phyloP scores from a whole-genome alignment of 257 asterid species.

The Nicotiana otophora region DNA sequence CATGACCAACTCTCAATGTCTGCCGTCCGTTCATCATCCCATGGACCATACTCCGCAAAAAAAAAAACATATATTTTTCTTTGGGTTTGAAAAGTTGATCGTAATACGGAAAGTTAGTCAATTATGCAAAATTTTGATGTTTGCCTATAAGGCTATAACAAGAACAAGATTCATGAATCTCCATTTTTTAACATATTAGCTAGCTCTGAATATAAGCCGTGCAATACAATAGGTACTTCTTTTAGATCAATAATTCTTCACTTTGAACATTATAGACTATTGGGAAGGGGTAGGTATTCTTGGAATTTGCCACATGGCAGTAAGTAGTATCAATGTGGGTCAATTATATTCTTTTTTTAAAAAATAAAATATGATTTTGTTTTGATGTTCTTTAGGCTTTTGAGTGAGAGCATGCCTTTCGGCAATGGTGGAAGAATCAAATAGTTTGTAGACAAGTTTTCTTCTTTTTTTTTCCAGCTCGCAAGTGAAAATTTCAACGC shows the following conservation, averaged over 20 bases:
- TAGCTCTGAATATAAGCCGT: not conserved
- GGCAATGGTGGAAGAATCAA: slow-evolving; percentile 28
- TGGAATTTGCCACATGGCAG: not conserved
- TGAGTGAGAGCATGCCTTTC: slow-evolving; percentile 31
- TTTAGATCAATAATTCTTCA: not conserved
- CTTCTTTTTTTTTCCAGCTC: not conserved
- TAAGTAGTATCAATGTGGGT: not conserved
- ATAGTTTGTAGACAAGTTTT: not conserved
- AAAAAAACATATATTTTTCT: not conserved
- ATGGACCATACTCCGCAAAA: not conserved
- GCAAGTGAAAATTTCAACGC: slow-evolving; percentile 18
- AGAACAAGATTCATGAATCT: not conserved
- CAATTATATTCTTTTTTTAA: not conserved
- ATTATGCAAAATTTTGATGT: slow-evolving; percentile 9
- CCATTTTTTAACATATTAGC: not conserved
- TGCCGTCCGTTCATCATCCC: slow-evolving; percentile 20
- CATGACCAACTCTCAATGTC: slow-evolving; percentile 13
- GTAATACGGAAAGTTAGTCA: slow-evolving; percentile 12
- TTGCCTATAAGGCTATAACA: not conserved
- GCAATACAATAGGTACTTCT: not conserved
- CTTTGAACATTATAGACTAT: not conserved
- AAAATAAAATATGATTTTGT: not conserved
- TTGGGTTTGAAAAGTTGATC: slow-evolving; percentile 10
- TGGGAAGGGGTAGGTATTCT: not conserved
- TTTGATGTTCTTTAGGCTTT: slow-evolving; percentile 1